Conservation (phyloP, 345 rosid genomes). For the Citrus cavaleriei region DNA sequence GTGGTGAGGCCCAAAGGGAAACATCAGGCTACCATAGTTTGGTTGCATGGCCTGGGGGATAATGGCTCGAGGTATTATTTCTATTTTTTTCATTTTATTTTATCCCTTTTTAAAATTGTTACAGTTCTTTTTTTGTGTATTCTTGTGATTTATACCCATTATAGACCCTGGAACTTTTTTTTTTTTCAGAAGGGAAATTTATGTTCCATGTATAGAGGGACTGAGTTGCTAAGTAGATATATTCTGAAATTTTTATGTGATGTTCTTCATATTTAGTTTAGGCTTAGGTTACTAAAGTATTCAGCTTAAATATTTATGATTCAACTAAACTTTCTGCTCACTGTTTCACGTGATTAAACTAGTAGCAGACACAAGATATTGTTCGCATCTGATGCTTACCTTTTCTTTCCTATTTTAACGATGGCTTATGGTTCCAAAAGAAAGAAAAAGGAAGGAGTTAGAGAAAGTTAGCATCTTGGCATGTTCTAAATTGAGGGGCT, state of each 20-base stretch:
- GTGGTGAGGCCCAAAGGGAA: constrained; percentile 80
- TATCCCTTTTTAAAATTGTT: background rate
- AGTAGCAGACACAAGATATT: background rate
- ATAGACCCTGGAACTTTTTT: background rate
- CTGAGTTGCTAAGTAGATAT: background rate
- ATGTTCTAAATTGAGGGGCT: constrained; percentile 39
- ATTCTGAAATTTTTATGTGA: background rate
- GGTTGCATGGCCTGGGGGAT: constrained; percentile 83
- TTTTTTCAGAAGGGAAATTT: background rate
- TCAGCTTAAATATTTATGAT: background rate
- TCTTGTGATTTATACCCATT: background rate
- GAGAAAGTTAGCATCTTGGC: constrained; percentile 40
- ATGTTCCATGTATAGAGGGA: background rate
- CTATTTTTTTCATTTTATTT: background rate
- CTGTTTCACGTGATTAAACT: background rate
- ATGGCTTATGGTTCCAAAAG: constrained; percentile 23
- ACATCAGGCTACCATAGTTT: constrained; percentile 69
- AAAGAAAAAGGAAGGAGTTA: constrained; percentile 13
- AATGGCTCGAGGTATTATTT: constrained; percentile 63
- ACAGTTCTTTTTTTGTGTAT: background rate
- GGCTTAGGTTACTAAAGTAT: background rate
- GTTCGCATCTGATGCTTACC: constrained; percentile 4
- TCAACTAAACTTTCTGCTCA: background rate
- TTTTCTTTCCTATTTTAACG: constrained; percentile 1
- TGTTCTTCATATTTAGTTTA: background rate